Percentiles rank a stretch among this genome's conserved stretches.
Conservation (phyloP, 2,329 filamentous ascomycete genomes). For the Fusarium foetens region DNA sequence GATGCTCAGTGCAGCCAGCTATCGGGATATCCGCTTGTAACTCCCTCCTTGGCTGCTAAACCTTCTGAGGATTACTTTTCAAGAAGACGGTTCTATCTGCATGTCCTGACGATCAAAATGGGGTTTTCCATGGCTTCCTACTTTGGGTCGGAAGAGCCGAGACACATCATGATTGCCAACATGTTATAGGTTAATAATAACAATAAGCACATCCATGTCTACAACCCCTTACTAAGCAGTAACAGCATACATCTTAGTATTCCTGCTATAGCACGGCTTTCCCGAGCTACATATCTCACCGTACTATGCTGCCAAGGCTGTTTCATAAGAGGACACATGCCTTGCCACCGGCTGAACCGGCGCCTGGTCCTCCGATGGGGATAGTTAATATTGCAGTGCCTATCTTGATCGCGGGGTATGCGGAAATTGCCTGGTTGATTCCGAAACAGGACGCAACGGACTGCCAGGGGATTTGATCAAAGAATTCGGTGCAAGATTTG, state of each 20-base stretch:
- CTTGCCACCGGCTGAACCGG: not conserved
- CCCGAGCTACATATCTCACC: rapidly evolving
- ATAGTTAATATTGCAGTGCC: rapidly evolving
- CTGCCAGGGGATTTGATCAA: too few species aligned
- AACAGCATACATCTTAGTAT: rapidly evolving
- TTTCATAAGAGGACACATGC: rapidly evolving
- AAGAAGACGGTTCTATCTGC: rapidly evolving
- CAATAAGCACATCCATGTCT: not conserved
- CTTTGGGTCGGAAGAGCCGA: not conserved
- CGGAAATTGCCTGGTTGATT: not conserved
- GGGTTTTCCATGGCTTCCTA: rapidly evolving
- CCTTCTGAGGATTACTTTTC: rapidly evolving
- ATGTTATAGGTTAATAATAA: not conserved
- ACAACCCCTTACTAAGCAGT: not conserved
- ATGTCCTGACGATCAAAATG: rapidly evolving
- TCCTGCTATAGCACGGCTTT: rapidly evolving
- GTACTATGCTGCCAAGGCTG: rapidly evolving
- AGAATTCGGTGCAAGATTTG: rapidly evolving
- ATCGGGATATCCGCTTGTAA: rapidly evolving
- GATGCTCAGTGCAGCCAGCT: rapidly evolving
- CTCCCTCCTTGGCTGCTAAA: rapidly evolving
- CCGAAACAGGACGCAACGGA: too few species aligned
- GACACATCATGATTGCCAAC: rapidly evolving
- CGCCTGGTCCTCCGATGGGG: rapidly evolving
- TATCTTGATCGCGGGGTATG: not conserved